Conservation (phyloP, 139 green algal species). For the Bryopsis sp. region DNA sequence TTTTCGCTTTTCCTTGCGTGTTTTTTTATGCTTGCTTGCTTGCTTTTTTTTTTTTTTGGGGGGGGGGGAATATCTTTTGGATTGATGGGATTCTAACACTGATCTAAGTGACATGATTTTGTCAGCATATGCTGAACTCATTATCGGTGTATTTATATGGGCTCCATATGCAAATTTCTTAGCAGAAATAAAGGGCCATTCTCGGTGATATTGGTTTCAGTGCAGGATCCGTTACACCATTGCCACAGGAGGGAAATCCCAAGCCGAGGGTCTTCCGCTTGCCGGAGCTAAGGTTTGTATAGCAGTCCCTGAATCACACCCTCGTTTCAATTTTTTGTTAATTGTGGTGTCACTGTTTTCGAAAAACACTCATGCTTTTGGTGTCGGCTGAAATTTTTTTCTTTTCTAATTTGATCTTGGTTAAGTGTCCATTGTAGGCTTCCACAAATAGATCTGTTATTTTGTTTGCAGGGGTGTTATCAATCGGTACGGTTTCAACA, state of each 20-base stretch:
- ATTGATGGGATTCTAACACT: no score
- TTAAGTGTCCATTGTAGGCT: no score
- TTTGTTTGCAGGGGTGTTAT: slow-evolving; percentile 67
- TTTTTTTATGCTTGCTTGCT: background rate
- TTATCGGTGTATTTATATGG: no score
- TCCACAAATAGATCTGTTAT: no score
- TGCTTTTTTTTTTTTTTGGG: slow-evolving; percentile 18
- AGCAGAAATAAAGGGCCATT: background rate
- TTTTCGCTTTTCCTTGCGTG: background rate
- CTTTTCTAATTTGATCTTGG: no score
- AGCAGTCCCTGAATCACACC: background rate
- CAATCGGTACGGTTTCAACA: slow-evolving; percentile 99
- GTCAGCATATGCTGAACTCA: no score
- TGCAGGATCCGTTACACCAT: slow-evolving; percentile 80
- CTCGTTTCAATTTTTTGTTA: no score
- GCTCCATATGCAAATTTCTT: no score
- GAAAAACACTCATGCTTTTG: background rate
- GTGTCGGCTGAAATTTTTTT: no score
- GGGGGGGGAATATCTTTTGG: no score
- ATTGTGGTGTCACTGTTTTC: no score
- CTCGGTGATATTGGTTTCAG: slow-evolving; percentile 19
- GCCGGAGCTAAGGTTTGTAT: slow-evolving; percentile 49
- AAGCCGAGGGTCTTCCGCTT: slow-evolving; percentile 86
- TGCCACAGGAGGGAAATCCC: slow-evolving; percentile 89
- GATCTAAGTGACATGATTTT: no score